These are phyloP conservation scores for Wilhelminamyces savonicus DNA, from an alignment of 805 yeast species.

Conservation along the genomic window DNA sequence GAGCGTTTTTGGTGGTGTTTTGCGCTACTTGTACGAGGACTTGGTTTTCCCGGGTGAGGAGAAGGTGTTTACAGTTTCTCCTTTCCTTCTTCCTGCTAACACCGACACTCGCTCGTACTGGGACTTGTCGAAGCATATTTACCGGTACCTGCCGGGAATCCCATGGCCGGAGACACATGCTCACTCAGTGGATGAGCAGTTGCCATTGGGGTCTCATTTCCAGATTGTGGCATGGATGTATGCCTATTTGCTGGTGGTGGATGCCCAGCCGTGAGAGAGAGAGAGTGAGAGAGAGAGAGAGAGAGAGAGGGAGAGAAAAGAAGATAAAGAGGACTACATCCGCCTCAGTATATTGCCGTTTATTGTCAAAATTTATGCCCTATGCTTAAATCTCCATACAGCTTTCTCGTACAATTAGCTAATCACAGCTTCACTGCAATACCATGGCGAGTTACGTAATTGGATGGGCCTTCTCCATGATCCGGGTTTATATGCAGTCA, in stretches of 20 bases:
- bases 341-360: no score
- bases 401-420: no score
- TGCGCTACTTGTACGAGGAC: constrained; percentile 58
- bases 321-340: no score
- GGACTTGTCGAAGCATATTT: constrained; percentile 55
- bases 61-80: constrained; percentile 37
- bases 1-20: constrained; percentile 54
- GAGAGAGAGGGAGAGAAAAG: no score
- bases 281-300: no score
- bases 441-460: no score
- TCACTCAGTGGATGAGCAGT: constrained; percentile 63
- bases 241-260: constrained; percentile 42
- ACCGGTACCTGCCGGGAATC: constrained; percentile 50
- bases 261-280: no score
- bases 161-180: constrained; percentile 29
- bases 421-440: no score
- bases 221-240: constrained; percentile 52
- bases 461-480: no score
- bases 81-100: constrained; percentile 59
- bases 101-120: constrained; percentile 68
- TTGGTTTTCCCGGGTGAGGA: constrained; percentile 27
- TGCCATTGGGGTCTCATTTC: constrained; percentile 52
- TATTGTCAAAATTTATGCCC: no score
- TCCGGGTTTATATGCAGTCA: no score
- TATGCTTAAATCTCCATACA: no score